A percentile compares a stretch with the other conserved stretches of the same genome.
These are phyloP conservation scores for Atkinsonella texensis DNA, from an alignment of 2,329 filamentous ascomycete genomes.

Conservation along the genomic window DNA sequence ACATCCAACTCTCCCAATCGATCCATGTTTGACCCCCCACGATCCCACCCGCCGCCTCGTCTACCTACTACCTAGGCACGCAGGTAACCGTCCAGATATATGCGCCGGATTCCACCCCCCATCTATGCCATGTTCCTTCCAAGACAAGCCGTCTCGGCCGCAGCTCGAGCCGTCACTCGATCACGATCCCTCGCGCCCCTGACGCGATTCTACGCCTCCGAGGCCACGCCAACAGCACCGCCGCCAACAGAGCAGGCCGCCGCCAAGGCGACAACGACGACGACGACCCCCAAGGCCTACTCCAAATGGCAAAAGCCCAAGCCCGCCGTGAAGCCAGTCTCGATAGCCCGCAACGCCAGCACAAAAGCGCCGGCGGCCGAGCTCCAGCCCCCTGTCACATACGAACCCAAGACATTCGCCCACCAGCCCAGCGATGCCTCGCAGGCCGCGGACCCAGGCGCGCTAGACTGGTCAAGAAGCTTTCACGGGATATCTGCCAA, in stretches of 20 bases:
- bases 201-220: conserved; percentile 14
- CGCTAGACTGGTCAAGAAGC: conserved; percentile 66
- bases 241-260: neutral
- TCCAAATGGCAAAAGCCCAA: conserved; percentile 4
- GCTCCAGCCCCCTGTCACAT: conserved; percentile 3
- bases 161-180: conserved; percentile 8
- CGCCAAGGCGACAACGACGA: too few species aligned
- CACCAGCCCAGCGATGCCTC: conserved; percentile 5
- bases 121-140: conserved; percentile 16
- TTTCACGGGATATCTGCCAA: conserved; percentile 65
- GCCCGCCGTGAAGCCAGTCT: neutral
- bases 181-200: conserved; percentile 10
- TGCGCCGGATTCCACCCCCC: neutral
- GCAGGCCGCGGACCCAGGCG: conserved; percentile 1
- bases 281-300: neutral
- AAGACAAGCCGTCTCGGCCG: conserved; percentile 13
- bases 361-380: neutral
- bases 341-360: neutral
- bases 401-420: conserved; percentile 11
- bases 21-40: too few species aligned
- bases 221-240: conserved; percentile 6
- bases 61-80: too few species aligned
- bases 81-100: neutral
- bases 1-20: too few species aligned
- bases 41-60: too few species aligned